Conservation (phyloP, 2,329 filamentous ascomycete genomes). For the Eurotiales sp. region DNA sequence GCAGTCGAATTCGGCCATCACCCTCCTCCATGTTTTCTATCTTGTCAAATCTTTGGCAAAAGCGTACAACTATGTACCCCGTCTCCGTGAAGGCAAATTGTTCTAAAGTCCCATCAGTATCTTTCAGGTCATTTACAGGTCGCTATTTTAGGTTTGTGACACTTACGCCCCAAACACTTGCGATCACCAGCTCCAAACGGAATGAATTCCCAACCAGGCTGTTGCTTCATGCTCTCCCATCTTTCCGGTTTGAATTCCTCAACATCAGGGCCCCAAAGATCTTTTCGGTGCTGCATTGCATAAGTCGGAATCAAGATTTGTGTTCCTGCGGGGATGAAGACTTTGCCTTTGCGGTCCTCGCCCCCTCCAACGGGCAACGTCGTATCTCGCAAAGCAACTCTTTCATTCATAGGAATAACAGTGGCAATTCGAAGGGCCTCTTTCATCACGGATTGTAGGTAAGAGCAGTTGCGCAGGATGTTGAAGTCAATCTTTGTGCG, state of each 20-base stretch:
- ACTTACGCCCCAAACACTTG: slow-evolving; percentile 24
- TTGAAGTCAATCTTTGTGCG: slow-evolving; percentile 13
- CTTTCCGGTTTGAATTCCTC: slow-evolving; percentile 23
- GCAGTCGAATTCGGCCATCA: slow-evolving; percentile 14
- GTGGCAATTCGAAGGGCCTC: slow-evolving; percentile 45
- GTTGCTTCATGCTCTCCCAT: slow-evolving; percentile 9
- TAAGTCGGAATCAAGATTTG: slow-evolving; percentile 64
- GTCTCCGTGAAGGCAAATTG: slow-evolving; percentile 16
- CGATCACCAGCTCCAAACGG: slow-evolving; percentile 27
- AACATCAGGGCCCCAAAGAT: slow-evolving; percentile 47
- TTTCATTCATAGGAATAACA: slow-evolving; percentile 45
- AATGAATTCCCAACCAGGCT: slow-evolving; percentile 43
- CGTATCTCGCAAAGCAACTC: slow-evolving; percentile 39
- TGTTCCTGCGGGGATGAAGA: slow-evolving; percentile 65
- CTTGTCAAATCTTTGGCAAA: slow-evolving; percentile 13
- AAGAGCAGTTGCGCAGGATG: slow-evolving; percentile 13
- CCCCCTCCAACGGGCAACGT: slow-evolving; percentile 56
- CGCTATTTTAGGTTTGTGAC: background rate
- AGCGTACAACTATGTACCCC: slow-evolving; percentile 10
- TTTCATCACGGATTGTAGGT: slow-evolving; percentile 25
- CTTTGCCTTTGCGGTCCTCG: slow-evolving; percentile 54
- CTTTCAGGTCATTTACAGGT: too few relatives aligned
- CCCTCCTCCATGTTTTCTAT: slow-evolving; percentile 15
- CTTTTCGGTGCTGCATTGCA: slow-evolving; percentile 66
- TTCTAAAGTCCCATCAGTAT: background rate